Percentiles rank a stretch among this genome's conserved stretches.
These are phyloP conservation scores for Crotalaria pallida DNA, from an alignment of 306 rosid species.

Conservation along the genomic window DNA sequence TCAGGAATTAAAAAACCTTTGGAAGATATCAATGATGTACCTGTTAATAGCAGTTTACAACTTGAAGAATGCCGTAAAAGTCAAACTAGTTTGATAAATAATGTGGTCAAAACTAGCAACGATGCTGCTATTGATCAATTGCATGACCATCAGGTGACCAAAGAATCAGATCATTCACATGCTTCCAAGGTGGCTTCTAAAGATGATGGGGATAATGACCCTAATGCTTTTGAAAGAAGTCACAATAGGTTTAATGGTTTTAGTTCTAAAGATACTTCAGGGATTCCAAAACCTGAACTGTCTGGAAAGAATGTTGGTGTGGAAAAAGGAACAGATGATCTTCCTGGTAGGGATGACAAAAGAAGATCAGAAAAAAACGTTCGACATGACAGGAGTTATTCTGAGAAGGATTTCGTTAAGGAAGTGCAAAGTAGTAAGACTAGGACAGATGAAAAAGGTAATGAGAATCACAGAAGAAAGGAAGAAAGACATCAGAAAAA, in stretches of 20 bases:
- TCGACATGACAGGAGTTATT: slow-evolving; percentile 37
- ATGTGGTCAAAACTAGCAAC: slow-evolving; percentile 34
- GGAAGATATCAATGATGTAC: slow-evolving; percentile 26
- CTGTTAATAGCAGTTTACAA: slow-evolving; percentile 38
- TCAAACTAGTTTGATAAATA: slow-evolving; percentile 27
- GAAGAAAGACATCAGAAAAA: slow-evolving; percentile 54
- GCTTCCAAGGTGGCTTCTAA: slow-evolving; percentile 36
- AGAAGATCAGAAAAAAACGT: slow-evolving; percentile 44
- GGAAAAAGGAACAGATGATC: slow-evolving; percentile 35
- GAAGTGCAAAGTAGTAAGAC: slow-evolving; percentile 51
- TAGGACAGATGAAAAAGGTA: slow-evolving; percentile 47
- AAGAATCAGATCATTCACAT: slow-evolving; percentile 31
- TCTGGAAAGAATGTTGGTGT: slow-evolving; percentile 30
- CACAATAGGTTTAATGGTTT: slow-evolving; percentile 35
- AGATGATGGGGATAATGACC: slow-evolving; percentile 32
- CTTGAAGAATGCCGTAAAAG: slow-evolving; percentile 32
- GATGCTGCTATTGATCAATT: slow-evolving; percentile 29
- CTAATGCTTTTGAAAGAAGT: slow-evolving; percentile 36
- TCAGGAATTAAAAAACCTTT: slow-evolving; percentile 26
- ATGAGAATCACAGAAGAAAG: slow-evolving; percentile 51
- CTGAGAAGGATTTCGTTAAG: slow-evolving; percentile 42
- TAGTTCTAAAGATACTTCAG: slow-evolving; percentile 28
- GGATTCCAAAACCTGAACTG: slow-evolving; percentile 34
- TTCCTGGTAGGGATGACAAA: slow-evolving; percentile 41
- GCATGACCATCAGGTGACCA: slow-evolving; percentile 33